phyloP scores from a whole-genome alignment of 2,329 filamentous ascomycete species.

The Coniochaeta prunicola region DNA sequence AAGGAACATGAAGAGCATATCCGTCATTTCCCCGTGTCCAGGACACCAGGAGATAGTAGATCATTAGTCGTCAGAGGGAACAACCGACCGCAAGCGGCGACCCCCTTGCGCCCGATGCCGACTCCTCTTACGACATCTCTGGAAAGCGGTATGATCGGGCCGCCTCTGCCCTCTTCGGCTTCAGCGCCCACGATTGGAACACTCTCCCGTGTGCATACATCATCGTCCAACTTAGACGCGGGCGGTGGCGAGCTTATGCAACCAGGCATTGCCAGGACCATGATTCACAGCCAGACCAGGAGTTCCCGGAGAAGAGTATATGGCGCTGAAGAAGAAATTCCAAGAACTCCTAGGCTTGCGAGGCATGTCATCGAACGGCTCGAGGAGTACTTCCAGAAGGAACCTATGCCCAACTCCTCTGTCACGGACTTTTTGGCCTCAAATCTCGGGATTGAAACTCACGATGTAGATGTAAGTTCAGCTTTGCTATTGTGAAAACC shows the following conservation, averaged over 20 bases:
- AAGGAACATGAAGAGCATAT: conserved; percentile 1
- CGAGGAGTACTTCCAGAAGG: conserved; percentile 44
- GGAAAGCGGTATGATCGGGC: background rate
- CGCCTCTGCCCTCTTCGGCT: background rate
- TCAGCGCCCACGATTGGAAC: background rate
- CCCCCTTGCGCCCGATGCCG: background rate
- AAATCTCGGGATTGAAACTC: conserved; percentile 42
- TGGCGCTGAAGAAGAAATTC: background rate
- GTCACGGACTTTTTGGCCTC: conserved; percentile 47
- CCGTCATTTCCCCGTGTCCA: background rate
- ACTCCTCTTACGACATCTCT: background rate
- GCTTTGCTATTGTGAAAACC: background rate
- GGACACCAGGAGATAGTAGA: background rate
- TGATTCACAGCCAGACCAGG: background rate
- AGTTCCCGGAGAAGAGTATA: background rate
- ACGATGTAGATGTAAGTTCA: conserved; percentile 38
- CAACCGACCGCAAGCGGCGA: background rate
- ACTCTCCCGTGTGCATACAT: background rate
- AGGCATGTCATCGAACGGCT: conserved; percentile 41
- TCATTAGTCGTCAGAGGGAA: background rate
- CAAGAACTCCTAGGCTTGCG: conserved; percentile 31
- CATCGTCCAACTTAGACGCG: background rate
- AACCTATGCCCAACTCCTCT: conserved; percentile 39
- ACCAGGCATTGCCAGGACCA: background rate
- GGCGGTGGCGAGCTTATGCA: background rate